phyloP scores from a whole-genome alignment of 495 filamentous ascomycete genomes.

The Aspergillus nanangensis region DNA sequence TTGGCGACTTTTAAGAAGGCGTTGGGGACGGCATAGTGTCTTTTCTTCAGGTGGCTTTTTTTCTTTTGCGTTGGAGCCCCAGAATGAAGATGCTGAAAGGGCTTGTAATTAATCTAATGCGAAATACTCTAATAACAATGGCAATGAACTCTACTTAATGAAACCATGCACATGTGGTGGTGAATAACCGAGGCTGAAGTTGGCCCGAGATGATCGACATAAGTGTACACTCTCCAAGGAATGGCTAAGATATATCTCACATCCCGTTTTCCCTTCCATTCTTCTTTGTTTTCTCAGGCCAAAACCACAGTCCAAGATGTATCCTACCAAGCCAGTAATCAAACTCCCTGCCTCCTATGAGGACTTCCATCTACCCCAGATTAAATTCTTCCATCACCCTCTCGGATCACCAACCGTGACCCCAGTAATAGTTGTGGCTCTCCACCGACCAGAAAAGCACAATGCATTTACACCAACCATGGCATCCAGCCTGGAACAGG shows the following conservation, averaged over 20 bases:
- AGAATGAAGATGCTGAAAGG: no score
- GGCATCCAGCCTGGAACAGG: constrained; percentile 43
- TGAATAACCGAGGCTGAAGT: no score
- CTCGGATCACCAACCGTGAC: constrained; percentile 37
- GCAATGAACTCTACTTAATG: no score
- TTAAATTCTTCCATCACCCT: constrained; percentile 48
- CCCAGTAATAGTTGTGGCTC: constrained; percentile 45
- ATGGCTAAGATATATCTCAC: no score
- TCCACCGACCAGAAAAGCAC: constrained; percentile 50
- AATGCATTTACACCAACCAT: constrained; percentile 57
- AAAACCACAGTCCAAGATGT: no score
- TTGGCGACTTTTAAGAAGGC: constrained; percentile 35
- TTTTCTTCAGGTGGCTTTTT: not conserved
- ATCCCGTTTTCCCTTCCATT: no score
- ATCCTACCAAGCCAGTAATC: constrained; percentile 1
- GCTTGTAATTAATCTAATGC: no score
- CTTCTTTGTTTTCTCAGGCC: no score
- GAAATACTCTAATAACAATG: no score
- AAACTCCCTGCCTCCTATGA: constrained; percentile 23
- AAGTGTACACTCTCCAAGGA: no score
- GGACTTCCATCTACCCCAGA: constrained; percentile 37
- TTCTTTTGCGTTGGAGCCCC: not conserved
- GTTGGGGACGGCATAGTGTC: not conserved
- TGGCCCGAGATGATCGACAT: no score
- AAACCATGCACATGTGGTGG: no score